Evolutionary conservation across 805 yeast genomes (phyloP), one percentile per base, ranked within the genome.

Genomic region (Dipodascus geniculatus): DNA sequence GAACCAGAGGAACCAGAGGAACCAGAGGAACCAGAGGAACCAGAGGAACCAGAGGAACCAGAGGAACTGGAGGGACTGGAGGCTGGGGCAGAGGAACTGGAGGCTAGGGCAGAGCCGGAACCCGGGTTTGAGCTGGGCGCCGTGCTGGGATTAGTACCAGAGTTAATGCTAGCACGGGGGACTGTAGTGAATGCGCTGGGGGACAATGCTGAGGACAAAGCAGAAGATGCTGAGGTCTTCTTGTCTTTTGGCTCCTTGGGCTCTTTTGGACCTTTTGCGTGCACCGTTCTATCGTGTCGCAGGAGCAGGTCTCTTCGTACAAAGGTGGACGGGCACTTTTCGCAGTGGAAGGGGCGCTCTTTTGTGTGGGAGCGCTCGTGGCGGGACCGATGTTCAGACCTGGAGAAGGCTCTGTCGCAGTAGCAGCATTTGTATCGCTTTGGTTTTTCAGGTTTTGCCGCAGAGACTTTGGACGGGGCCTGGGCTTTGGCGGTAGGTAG

Each of bases 301-400:
- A 85, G 87, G 17, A 87, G 71, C 49, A 86, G 69, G 63, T 86
- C 95, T 60, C 93, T 71, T 56, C 95, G 71, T 1, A 86, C 95
- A 70, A 86, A 86, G 1, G 84, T 78, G 50, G 83, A 77, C 8
- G 81, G 74, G 64, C 95, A 86, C 51, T 80, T 74, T 35, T 77
- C 71, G 61, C 95, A 86, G 55, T 80, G 80, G 68, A 83, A 86
- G 0, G 95, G 95, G 57, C 87, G 80, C 61, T 82, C 87, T 61
- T 84, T 84, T 14, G 89, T 84, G 63, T 85, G 93, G 1, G 88
- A 81, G 23, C 90, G 69, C 65, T 85, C 91, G 61, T 85, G 93
- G 50, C 93, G 76, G 47, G 83, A 79, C 60, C 83, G 77, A 66
- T 85, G 93, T 65, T 85, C 93, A 9, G 85, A 78, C 51, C 93